Base-by-base conservation (phyloP, 345 rosid species). In the Jatropha curcas region DNA sequence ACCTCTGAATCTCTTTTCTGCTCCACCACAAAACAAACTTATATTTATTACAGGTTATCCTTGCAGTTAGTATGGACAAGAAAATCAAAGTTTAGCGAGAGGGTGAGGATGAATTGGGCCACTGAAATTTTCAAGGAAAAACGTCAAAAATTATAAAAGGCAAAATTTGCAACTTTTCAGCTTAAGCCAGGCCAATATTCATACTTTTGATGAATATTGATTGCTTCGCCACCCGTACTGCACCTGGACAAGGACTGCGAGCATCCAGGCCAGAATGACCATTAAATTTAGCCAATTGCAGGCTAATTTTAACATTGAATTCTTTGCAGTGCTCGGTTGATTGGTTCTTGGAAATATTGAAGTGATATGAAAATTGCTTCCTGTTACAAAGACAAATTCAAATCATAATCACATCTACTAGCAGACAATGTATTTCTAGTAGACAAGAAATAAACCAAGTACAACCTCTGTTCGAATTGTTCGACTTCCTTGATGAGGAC, bases 401-500 rank as follows among this genome's bases (percentile, higher is more conserved):
- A 46, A 76, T 19, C 64, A 57, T 34, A 39, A 33, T 43, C 9
- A 50, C 17, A 39, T 14, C 37, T 34, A 8, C 53, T n/a, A 13
- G n/a, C 9, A 33, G 31, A 69, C 33, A 57, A 22, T 17, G 5
- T 50, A 22, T 48, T 24, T 3, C 24, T 1, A 52, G 17, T 28
- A 19, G 60, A 25, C 68, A 22, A 31, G 35, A 35, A 66, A 48
- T 59, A 28, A 71, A 66, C 9, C 28, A 52, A n/a, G 35, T 45
- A 37, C 22, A 73, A 90, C 98, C 98, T 92, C 96, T 12, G 96
- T 84, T 65, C 98, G 89, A 67, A 93, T 93, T 27, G 97, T 91
- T 75, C 98, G 84, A 83, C 97, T 93, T 79, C 98, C 97, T 87
- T 91, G 98, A 79, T 82, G 85, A 13, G 97, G 94, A 73, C 97